phyloP scores from a whole-genome alignment of 2,329 filamentous ascomycete genomes.

The Dendrostoma leiphaemia region DNA sequence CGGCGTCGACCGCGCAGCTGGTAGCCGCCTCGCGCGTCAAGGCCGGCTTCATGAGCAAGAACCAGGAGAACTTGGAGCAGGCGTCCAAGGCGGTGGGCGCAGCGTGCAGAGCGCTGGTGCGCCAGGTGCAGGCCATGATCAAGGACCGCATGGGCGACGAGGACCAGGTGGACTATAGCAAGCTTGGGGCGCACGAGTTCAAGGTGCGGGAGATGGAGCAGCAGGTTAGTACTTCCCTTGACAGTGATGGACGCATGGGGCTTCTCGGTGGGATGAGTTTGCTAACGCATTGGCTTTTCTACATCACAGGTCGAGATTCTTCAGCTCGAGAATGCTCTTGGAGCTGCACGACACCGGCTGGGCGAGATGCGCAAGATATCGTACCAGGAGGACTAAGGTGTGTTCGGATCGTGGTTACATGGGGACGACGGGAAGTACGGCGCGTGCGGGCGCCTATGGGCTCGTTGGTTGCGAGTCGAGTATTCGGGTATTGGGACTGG shows the following conservation, averaged over 20 bases:
- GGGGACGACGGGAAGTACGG: background rate
- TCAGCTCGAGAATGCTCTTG: constrained; percentile 85
- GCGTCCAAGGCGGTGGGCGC: constrained; percentile 90
- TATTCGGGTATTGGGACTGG: background rate
- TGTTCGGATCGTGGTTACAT: background rate
- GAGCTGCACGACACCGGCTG: constrained; percentile 74
- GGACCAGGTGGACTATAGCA: constrained; percentile 81
- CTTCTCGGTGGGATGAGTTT: too few relatives aligned
- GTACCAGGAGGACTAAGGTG: constrained; percentile 71
- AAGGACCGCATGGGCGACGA: constrained; percentile 80
- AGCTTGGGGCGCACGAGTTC: constrained; percentile 91
- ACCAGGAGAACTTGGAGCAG: constrained; percentile 84
- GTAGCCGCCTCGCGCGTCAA: constrained; percentile 95
- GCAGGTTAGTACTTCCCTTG: constrained; percentile 65
- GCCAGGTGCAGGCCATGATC: constrained; percentile 94
- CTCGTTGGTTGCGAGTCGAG: background rate
- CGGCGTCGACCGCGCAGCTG: constrained; percentile 92
- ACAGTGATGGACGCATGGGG: background rate
- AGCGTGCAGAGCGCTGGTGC: constrained; percentile 82
- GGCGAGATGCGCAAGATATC: constrained; percentile 99
- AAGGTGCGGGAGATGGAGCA: constrained; percentile 99
- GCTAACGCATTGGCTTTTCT: background rate
- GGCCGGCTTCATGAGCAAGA: constrained; percentile 97
- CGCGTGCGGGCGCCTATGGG: background rate
- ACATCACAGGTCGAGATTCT: constrained; percentile 82